Evolutionary conservation across 2,329 filamentous ascomycete species (phyloP), one percentile per base, ranked within the genome.

Genomic region (Aspergillus floridensis): DNA sequence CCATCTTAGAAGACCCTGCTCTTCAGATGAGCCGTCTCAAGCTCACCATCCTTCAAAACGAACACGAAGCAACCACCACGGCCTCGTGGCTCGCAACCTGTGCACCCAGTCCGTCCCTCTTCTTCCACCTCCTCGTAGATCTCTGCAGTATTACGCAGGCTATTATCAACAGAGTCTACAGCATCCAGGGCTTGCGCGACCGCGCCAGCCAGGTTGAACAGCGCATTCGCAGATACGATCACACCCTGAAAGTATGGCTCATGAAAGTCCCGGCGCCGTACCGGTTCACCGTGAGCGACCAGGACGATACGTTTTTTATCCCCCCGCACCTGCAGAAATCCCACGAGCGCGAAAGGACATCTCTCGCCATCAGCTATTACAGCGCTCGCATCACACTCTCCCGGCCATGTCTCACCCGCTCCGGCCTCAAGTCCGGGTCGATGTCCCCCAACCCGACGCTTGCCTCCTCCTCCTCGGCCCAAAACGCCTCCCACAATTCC

Each of bases 321-420:
- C 49, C 69, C 3, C 53, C 58, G 4, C 56, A 65, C 4, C 46
- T 63, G 2, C 59, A 62, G 0, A 24, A 8, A 4, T 12, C 12
- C 3, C 65, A 59, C 49, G 50, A 68, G 10, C 71, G 75, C 26
- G 68, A 74, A 56, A 70, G 74, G 4, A 65, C 75, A 57, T 68
- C 66, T 59, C 67, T 80, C 10, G 77, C 76, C 4, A 72, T 80
- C 61, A 68, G 68, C 62, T 79, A 75, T 63, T 78, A 77, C 59
- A 76, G 76, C 41, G 68, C 74, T 19, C 70, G 73, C 6, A 75
- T 78, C 49, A 74, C 71, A 8, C 71, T 79, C 46, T 74, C 72
- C 60, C 74, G 78, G 31, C 78, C 78, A 2, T 79, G 75, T 59
- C 72, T 79, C 32, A 75, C 74, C 22, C 69, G 73, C 21, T 55